A percentile compares a stretch with the other conserved stretches of the same genome.
Conservation (phyloP, 1,284 basidiomycete species). For the Ustilago bromivora region DNA sequence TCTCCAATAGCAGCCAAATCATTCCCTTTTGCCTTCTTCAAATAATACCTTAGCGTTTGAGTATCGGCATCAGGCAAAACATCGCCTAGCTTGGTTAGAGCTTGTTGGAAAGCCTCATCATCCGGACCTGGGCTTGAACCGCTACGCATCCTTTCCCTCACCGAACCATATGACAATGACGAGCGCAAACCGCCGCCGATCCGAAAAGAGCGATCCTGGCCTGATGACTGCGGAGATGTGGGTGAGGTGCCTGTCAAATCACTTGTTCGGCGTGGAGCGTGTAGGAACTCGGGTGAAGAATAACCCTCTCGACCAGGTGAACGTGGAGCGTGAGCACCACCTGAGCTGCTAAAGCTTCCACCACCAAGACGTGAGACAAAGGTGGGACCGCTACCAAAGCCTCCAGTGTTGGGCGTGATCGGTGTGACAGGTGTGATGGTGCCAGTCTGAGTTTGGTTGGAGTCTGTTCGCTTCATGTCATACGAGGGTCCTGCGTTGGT, state of each 20-base stretch:
- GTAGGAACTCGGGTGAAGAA: slow-evolving; percentile 21
- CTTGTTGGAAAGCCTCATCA: slow-evolving; percentile 38
- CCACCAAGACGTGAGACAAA: slow-evolving; percentile 40
- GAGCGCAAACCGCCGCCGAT: slow-evolving; percentile 10
- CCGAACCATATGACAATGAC: slow-evolving; percentile 40
- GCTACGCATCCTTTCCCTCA: slow-evolving; percentile 34
- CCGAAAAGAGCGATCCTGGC: slow-evolving; percentile 4
- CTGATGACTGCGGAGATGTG: slow-evolving; percentile 9
- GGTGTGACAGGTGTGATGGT: slow-evolving; percentile 22
- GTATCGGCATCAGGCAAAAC: slow-evolving; percentile 61
- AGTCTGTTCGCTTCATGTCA: slow-evolving; percentile 25
- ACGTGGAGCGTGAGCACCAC: slow-evolving; percentile 5
- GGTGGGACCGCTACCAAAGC: slow-evolving; percentile 20
- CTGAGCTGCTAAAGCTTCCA: slow-evolving; percentile 18
- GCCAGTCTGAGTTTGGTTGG: slow-evolving; percentile 12
- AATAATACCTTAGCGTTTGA: slow-evolving; percentile 46
- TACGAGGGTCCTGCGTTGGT: neutral
- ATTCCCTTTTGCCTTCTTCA: slow-evolving; percentile 56
- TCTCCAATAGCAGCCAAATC: slow-evolving; percentile 61
- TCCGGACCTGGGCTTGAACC: slow-evolving; percentile 17
- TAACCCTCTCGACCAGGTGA: slow-evolving; percentile 24
- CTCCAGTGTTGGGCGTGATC: slow-evolving; percentile 20
- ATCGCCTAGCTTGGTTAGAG: slow-evolving; percentile 54
- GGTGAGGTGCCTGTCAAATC: slow-evolving; percentile 17
- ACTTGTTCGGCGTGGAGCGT: slow-evolving; percentile 17